A percentile compares a stretch with the other conserved stretches of the same genome.
phyloP scores from a whole-genome alignment of 2,329 filamentous ascomycete genomes.

The Ophiostoma himal-ulmi region DNA sequence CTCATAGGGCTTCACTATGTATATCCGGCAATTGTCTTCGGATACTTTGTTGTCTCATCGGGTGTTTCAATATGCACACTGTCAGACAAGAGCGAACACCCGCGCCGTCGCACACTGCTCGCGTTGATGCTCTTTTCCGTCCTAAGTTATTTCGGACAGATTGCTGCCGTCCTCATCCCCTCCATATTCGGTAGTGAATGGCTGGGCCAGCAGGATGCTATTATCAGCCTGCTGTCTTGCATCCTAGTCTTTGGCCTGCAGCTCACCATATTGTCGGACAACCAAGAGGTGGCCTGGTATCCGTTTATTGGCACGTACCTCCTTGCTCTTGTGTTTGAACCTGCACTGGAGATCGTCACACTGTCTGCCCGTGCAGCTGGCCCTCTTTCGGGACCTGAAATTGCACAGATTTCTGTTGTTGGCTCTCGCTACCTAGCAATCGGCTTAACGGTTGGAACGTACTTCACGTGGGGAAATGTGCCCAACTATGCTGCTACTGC shows the following conservation, averaged over 20 bases:
- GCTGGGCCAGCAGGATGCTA: conserved; percentile 43
- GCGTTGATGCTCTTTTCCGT: conserved; percentile 41
- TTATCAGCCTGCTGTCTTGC: conserved; percentile 56
- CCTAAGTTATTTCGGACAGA: conserved; percentile 45
- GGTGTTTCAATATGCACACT: conserved; percentile 49
- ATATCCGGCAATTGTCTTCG: conserved; percentile 51
- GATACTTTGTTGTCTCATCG: conserved; percentile 51
- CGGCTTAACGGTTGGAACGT: conserved; percentile 34
- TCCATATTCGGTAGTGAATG: conserved; percentile 35
- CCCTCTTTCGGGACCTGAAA: conserved; percentile 22
- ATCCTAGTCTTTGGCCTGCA: conserved; percentile 59
- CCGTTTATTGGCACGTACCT: conserved; percentile 59
- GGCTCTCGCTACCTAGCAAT: conserved; percentile 34
- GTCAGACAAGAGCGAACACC: conserved; percentile 34
- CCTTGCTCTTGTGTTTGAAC: conserved; percentile 53
- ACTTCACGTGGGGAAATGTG: conserved; percentile 28
- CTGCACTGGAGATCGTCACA: conserved; percentile 35
- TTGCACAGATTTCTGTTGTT: conserved; percentile 32
- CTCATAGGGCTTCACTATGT: conserved; percentile 49
- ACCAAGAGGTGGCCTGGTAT: conserved; percentile 51
- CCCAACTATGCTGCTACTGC: conserved; percentile 19
- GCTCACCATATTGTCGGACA: conserved; percentile 48
- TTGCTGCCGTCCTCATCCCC: conserved; percentile 37
- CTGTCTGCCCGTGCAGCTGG: conserved; percentile 24
- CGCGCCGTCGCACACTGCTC: conserved; percentile 41